phyloP scores from a whole-genome alignment of 306 rosid genomes.

The Leucaena leucocephala region DNA sequence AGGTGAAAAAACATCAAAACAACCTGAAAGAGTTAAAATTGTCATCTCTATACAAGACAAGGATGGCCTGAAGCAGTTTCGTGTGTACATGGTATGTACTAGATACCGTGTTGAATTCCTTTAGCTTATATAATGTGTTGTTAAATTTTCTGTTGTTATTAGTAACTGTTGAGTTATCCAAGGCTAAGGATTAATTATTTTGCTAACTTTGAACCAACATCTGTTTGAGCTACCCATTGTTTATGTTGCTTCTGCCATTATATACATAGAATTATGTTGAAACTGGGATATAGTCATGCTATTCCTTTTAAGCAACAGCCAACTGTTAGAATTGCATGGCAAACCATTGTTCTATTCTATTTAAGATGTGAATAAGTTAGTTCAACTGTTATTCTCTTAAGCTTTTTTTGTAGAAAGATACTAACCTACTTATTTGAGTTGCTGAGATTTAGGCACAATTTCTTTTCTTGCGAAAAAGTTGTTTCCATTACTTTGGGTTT shows the following conservation, averaged over 20 bases:
- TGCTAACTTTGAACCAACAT: background rate
- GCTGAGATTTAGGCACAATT: background rate
- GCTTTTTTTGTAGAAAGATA: background rate
- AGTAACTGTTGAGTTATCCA: background rate
- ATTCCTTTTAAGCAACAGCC: background rate
- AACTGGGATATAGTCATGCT: background rate
- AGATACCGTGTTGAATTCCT: slow-evolving; percentile 21
- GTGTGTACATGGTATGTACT: slow-evolving; percentile 68
- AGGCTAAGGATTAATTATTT: background rate
- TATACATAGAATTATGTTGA: background rate
- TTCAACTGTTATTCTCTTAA: background rate
- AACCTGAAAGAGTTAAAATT: slow-evolving; percentile 66
- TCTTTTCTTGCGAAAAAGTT: background rate
- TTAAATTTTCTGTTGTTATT: slow-evolving; percentile 7
- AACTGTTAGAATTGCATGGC: background rate
- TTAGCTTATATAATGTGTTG: slow-evolving; percentile 10
- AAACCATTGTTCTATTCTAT: background rate
- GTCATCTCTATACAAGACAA: slow-evolving; percentile 77
- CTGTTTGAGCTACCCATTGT: slow-evolving; percentile 3
- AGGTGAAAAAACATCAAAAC: slow-evolving; percentile 45
- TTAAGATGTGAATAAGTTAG: background rate
- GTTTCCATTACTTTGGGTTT: background rate
- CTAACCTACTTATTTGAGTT: background rate
- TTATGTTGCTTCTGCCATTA: background rate
- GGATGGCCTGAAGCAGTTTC: slow-evolving; percentile 70